phyloP scores from a whole-genome alignment of 108 stramenopile species.

The Fistulifera solaris region DNA sequence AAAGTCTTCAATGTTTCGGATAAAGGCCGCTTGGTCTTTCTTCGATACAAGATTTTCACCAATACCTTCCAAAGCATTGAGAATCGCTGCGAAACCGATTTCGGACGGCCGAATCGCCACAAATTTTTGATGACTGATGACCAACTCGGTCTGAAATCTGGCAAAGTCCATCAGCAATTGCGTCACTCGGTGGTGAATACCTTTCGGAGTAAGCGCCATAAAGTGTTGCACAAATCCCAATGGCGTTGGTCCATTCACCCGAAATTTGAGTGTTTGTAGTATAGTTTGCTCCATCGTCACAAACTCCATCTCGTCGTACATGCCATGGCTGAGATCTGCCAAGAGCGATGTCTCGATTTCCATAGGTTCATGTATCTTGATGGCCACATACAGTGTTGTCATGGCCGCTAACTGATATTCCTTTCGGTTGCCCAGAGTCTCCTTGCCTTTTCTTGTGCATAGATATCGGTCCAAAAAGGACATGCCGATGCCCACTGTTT shows the following conservation, averaged over 20 bases:
- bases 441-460: slow-evolving; percentile 26
- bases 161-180: slow-evolving; percentile 50
- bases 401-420: slow-evolving; percentile 75
- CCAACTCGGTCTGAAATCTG: slow-evolving; percentile 58
- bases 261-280: slow-evolving; percentile 54
- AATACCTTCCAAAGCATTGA: slow-evolving; percentile 62
- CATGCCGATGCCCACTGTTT: slow-evolving; percentile 65
- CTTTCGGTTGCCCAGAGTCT: slow-evolving; percentile 43
- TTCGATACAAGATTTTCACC: slow-evolving; percentile 22
- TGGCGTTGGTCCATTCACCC: slow-evolving; percentile 51
- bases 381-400: slow-evolving; percentile 66
- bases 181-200: slow-evolving; percentile 20
- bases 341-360: slow-evolving; percentile 69
- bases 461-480: slow-evolving; percentile 59
- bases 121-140: slow-evolving; percentile 44
- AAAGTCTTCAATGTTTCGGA: slow-evolving; percentile 26
- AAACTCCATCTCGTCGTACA: slow-evolving; percentile 65
- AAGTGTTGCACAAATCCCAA: slow-evolving; percentile 37
- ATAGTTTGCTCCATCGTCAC: slow-evolving; percentile 57
- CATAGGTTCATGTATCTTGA: slow-evolving; percentile 75
- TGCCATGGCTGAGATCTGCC: slow-evolving; percentile 57
- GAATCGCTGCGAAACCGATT: slow-evolving; percentile 45
- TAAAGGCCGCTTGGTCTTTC: slow-evolving; percentile 24
- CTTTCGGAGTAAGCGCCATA: slow-evolving; percentile 27
- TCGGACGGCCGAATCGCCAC: slow-evolving; percentile 35